Conservation (phyloP, 169 alveolate genomes). For the Cryptosporidium sp. region DNA sequence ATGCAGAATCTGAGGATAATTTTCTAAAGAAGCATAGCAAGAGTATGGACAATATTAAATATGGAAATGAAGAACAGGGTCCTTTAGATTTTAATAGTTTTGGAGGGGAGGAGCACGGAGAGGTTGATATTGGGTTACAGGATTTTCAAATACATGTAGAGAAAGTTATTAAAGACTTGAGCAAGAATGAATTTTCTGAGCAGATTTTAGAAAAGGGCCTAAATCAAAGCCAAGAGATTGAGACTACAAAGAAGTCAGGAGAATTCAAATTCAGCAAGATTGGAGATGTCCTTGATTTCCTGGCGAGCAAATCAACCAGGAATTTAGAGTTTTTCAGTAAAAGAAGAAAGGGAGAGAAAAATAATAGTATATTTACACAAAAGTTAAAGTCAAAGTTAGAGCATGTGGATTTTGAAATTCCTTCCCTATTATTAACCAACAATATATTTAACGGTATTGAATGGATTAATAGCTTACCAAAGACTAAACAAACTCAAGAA, state of each 20-base stretch:
- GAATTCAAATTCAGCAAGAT: background rate
- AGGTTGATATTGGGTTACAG: background rate
- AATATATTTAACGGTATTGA: slow-evolving; percentile 32
- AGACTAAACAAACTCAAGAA: background rate
- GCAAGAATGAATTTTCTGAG: background rate
- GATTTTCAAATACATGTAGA: background rate
- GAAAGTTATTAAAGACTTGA: background rate
- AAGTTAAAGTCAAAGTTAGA: background rate
- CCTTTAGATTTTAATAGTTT: background rate
- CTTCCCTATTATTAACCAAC: background rate
- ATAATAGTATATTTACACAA: background rate
- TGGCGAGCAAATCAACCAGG: background rate
- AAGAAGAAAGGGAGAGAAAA: background rate
- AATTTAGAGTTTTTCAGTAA: background rate
- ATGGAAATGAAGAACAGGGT: background rate
- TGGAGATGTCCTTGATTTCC: slow-evolving; percentile 4
- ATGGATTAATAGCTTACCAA: slow-evolving; percentile 20
- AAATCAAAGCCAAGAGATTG: background rate
- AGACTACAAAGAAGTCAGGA: too few species aligned
- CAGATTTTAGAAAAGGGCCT: background rate
- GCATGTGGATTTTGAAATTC: background rate
- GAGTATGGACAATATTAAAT: background rate
- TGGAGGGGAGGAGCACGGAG: background rate
- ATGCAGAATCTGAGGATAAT: background rate
- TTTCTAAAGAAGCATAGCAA: background rate